Base-by-base conservation (phyloP, 2,329 filamentous ascomycete genomes). In the Microdochium paspali region DNA sequence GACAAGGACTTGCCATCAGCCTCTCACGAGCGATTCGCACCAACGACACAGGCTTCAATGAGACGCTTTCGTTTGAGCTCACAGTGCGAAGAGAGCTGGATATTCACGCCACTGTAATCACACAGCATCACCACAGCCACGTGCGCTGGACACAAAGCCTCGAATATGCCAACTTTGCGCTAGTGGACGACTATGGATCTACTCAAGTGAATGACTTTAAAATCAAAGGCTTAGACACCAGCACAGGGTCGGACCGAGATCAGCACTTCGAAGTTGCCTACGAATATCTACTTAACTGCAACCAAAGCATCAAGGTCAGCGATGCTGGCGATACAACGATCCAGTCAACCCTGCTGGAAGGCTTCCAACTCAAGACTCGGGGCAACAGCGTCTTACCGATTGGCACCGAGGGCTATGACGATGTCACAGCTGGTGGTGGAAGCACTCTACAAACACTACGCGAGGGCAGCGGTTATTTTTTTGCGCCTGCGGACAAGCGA, bases 231-330 rank as follows among this genome's bases (percentile, higher is more conserved):
- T n/a, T 47, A 2, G 54, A 56, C 48, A 42, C 18, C 3, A 44
- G 49, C 9, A 2, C 35, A 35, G 2, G 43, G 46, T 12, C 50
- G 51, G 13, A 35, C 45, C 24, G 12, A 7, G 13, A 40, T 5
- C 4, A 21, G 15, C 44, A 47, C 15, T 70, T 69, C 52, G 51
- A 52, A 24, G 46, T 58, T 3, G 45, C 53, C 1, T 84, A 80
- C 57, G 62, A 61, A 2, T 87, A 84, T 56, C 82, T 82, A 0
- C 60, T 86, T 2, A 70, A 66, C 51, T 77, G 77, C 35, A 76
- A 77, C 53, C 73, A 72, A 10, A 71, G 70, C 3, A 75, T 74
- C 51, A 58, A 60, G 7, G 57, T 66, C 4, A 24, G 40, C 65
- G 2, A 2, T 1, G 3, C 24, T 1, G 57, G 65, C 10, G 67